Evolutionary conservation across 2,329 filamentous ascomycete species (phyloP), one percentile per base, ranked within the genome.

Genomic region (Fusarium chaquense): DNA sequence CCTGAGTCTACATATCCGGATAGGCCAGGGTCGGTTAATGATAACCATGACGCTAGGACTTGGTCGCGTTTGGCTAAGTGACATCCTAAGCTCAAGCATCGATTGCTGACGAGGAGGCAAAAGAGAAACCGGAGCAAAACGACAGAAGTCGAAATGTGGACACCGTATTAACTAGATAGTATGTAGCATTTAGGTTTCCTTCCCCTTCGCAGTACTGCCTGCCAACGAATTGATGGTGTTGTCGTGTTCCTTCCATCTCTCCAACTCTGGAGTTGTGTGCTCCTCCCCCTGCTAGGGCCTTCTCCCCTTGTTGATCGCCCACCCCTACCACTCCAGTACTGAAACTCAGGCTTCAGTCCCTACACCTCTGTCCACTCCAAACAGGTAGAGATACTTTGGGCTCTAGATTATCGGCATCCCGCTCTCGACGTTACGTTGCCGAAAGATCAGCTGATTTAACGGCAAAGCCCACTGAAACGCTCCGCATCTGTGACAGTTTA

Each of bases 401-500:
- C 33, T 36, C 35, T 36, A 64, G 22, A 64, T 51, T 50, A 43
- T 35, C 44, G 59, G 44, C 26, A 58, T 64, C 28, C 35, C 50
- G 45, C 50, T 38, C 33, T 49, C n/a, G n/a, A 60, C 40, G 53
- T 43, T 63, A 57, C 43, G 44, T 52, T 35, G 41, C 36, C 24
- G 22, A 40, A 20, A 61, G 32, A 63, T 71, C 67, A 70, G 58
- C 51, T 53, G 55, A 57, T 56, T 52, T 47, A 59, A 71, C 53
- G 52, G 52, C 50, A 57, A 57, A 40, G 52, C 28, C 44, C 49
- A 41, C 60, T 57, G 22, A 54, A 41, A 45, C 40, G 35, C 65
- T 54, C 53, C 53, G 46, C 46, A 43, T 60, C 58, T 40, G 49
- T 53, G 47, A 46, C 56, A 63, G 59, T 58, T 47, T 50, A 46